Conservation (phyloP, 106 monocot species). For the Iris macrosiphon region DNA sequence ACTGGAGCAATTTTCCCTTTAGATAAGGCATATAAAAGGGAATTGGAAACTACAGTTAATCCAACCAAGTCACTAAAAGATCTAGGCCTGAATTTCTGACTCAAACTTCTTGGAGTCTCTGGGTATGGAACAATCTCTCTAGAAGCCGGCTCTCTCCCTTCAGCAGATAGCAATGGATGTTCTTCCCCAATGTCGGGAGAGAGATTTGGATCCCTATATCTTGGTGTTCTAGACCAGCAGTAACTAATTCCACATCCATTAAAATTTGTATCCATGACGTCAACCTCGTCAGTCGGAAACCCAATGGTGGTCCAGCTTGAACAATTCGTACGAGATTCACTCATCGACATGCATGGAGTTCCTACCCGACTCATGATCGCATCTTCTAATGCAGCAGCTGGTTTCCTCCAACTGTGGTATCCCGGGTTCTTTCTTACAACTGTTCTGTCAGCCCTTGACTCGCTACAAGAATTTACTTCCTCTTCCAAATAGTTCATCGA, state of each 20-base stretch:
- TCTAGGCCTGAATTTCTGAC: slow-evolving; percentile 88
- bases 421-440: slow-evolving; percentile 21
- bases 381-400: slow-evolving; percentile 13
- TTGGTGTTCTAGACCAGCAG: slow-evolving; percentile 93
- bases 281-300: slow-evolving; percentile 32
- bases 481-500: slow-evolving; percentile 32
- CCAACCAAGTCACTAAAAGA: slow-evolving; percentile 84
- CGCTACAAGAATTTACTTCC: slow-evolving; percentile 54
- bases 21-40: slow-evolving; percentile 57
- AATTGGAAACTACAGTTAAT: slow-evolving; percentile 62
- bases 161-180: slow-evolving; percentile 50
- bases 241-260: slow-evolving; percentile 83
- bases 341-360: slow-evolving; percentile 62
- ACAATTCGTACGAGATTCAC: slow-evolving; percentile 27
- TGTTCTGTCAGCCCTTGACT: slow-evolving; percentile 14
- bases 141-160: slow-evolving; percentile 21
- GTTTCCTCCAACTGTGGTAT: slow-evolving; percentile 23
- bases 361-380: slow-evolving; percentile 38
- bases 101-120: slow-evolving; percentile 65
- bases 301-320: slow-evolving; percentile 21
- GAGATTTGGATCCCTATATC: slow-evolving; percentile 32
- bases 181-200: slow-evolving; percentile 61
- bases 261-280: slow-evolving; percentile 52
- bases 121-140: slow-evolving; percentile 27
- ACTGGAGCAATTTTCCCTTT: slow-evolving; percentile 76